Evolutionary conservation across 129 eudicot species (phyloP), one percentile per base, ranked within the genome.

Genomic region (Flaveria brownii): DNA sequence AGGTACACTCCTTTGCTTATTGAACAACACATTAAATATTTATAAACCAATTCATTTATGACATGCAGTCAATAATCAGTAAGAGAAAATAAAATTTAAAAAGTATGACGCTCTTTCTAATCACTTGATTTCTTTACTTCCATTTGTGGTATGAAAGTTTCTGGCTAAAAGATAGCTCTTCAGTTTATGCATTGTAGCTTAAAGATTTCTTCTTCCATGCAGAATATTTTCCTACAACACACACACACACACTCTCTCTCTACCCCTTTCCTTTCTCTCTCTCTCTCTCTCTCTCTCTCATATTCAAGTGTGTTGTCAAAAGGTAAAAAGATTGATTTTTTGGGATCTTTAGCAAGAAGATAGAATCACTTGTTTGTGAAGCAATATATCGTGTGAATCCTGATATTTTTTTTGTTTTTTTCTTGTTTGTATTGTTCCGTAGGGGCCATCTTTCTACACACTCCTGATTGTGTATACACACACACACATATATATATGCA

Each of bases 161-260:
- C 70, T 71, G 73, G 69, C 42, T 54, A 64, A 68, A 70, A 54
- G 36, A 47, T 33, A 39, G 85, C 84, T 80, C 82, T 75, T 85
- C 89, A 82, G 87, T 76, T 86, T 82, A 89, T 74, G 82, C 84
- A 73, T 86, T 82, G 41, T 78, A 78, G 76, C 33, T 79, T 26
- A 26, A 26, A 74, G 82, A 43, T 80, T 82, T 76, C 85, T 69
- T 77, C 82, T 26, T 26, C 28, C 66, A 64, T 63, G 72, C 79
- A 64, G 23, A 79, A 78, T 28, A 62, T 28, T 17, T 41, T 9
- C 13, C 11, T 72, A 15, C 55, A 36, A 28, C 22, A 20, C 22
- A 20, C 22, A 20, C 22, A 20, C 22, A 20, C 22, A 20, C 22
- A 20, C 22, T 20, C 22, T 20, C 22, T 20, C 22, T 20, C 22